These are phyloP conservation scores for Fusarium zealandicum DNA, from an alignment of 2,329 filamentous ascomycete genomes.

Conservation along the genomic window DNA sequence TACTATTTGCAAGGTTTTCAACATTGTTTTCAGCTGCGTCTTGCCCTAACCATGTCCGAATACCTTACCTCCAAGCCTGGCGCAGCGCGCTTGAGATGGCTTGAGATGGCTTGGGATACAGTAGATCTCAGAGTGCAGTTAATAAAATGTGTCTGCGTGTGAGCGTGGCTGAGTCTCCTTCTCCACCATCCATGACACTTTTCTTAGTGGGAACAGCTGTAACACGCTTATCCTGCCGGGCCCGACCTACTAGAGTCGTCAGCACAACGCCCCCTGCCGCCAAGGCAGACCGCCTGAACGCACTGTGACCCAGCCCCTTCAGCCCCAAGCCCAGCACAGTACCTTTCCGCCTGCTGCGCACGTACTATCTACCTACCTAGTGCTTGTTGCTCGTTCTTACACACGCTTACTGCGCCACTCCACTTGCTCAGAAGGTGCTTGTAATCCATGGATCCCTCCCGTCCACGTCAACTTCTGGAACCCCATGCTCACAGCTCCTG, in stretches of 20 bases:
- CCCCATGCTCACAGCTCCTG: constrained; percentile 2
- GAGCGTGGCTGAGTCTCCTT: constrained; percentile 23
- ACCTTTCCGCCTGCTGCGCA: neutral
- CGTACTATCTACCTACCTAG: too few relatives aligned
- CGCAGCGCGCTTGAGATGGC: neutral
- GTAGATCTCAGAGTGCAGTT: neutral
- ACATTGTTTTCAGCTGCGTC: too few relatives aligned
- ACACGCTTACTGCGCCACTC: constrained; percentile 36
- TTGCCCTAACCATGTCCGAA: too few relatives aligned
- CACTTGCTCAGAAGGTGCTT: neutral
- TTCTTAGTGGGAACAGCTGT: constrained; percentile 33
- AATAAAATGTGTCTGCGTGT: constrained; percentile 8
- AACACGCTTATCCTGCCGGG: constrained; percentile 30
- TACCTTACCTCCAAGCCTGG: too few relatives aligned
- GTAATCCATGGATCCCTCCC: constrained; percentile 2
- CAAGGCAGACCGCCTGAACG: constrained; percentile 14
- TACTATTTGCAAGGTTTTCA: too few relatives aligned
- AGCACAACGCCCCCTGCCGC: neutral
- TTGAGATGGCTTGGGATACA: too few relatives aligned
- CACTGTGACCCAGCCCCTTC: constrained; percentile 10
- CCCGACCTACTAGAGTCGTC: constrained; percentile 27
- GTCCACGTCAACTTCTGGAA: constrained; percentile 25
- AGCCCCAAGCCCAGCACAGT: constrained; percentile 2
- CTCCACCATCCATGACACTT: constrained; percentile 20
- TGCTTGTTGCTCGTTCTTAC: constrained; percentile 17